Base-by-base conservation (phyloP, 2,329 filamentous ascomycete genomes). In the Curvularia verruculosa region DNA sequence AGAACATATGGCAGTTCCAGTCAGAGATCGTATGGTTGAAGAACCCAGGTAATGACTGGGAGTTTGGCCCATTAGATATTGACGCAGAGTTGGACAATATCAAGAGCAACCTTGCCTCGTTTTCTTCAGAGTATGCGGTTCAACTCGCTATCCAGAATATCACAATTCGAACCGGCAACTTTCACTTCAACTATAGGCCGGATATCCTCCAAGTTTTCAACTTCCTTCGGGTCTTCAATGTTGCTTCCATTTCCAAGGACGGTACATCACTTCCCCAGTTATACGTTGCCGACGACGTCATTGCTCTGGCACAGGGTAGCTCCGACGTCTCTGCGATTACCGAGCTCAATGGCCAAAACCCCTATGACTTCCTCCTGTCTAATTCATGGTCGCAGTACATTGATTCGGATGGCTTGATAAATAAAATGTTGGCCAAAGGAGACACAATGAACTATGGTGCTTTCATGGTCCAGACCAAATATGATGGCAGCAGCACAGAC, bases 81-180 rank as follows among this genome's bases (percentile, higher is more conserved):
- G 51, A 72, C 6, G 66, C 54, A 3, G 72, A 72, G n/a, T 56
- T 78, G 37, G 70, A 77, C 26, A 63, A 67, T 1, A 67, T 79
- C 29, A 62, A 67, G 39, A 58, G 57, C 15, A 69, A 65, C 21
- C 65, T 78, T 40, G 66, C 61, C n/a, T 58, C 68, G 3, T 69
- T 29, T 52, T 34, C 56, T 3, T 76, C 70, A 41, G 76, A 78
- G 57, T 78, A 76, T 49, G 71, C 73, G 5, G 72, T 78, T 13
- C 74, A 79, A 52, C 49, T 67, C 13, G 76, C 66, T 10, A 70
- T 73, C 19, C 61, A 69, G 31, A 59, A 65, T 37, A 65, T 73
- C 31, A 67, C 66, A 1, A 58, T 64, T 10, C 60, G 59, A 10
- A 67, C 64, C 1, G 65, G 68, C 15, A 70, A 73, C 41, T 70